phyloP scores from a whole-genome alignment of 2,329 filamentous ascomycete species.

The Paecilomyces niveus region DNA sequence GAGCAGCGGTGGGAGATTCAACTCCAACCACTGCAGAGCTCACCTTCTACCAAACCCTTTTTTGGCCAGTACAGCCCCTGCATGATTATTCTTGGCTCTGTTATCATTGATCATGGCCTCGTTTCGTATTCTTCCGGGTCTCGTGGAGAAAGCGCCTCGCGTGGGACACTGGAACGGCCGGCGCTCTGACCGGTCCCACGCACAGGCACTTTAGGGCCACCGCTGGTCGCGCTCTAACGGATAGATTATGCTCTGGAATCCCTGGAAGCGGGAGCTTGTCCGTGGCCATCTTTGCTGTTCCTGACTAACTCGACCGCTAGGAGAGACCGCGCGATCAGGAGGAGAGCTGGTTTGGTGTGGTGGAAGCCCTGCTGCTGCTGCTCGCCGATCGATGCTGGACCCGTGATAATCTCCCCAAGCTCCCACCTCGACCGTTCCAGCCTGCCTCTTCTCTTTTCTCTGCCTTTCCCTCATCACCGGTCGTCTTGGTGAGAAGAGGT shows the following conservation, averaged over 20 bases:
- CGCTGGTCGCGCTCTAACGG: neutral
- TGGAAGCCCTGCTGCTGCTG: neutral
- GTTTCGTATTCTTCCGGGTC: neutral
- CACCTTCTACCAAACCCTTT: neutral
- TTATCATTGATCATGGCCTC: neutral
- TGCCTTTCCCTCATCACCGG: neutral
- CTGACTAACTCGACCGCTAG: neutral
- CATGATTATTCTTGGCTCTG: neutral
- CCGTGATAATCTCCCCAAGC: constrained; percentile 2
- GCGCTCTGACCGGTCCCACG: neutral
- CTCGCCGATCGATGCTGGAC: neutral
- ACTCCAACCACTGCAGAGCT: neutral
- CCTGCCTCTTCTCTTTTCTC: neutral
- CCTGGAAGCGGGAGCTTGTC: neutral
- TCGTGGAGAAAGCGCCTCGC: neutral
- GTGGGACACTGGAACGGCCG: neutral
- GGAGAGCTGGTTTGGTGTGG: neutral
- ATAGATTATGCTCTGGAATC: neutral
- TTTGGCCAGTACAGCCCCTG: neutral
- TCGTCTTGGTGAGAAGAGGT: neutral
- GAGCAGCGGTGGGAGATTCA: no score
- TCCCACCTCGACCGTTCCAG: constrained; percentile 6
- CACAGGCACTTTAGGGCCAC: neutral
- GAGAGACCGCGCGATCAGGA: neutral
- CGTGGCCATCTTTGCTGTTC: neutral